Conservation (phyloP, 352 stramenopile genomes). For the Saprolegnia diclina region DNA sequence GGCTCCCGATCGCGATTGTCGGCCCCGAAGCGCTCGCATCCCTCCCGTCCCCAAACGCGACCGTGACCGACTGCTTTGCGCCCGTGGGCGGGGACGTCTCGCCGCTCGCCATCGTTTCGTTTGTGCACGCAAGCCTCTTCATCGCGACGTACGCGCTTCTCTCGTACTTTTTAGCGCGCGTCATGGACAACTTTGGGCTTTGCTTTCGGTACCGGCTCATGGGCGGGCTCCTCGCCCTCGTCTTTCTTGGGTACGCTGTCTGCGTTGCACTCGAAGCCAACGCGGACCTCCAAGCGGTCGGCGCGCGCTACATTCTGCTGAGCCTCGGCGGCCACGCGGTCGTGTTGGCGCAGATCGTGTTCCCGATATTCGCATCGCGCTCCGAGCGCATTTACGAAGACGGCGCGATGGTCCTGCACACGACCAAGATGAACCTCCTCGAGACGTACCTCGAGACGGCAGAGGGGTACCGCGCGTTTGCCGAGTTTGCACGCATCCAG, state of each 20-base stretch:
- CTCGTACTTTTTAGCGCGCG: neutral
- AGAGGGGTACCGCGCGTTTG: conserved; percentile 7
- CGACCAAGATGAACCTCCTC: neutral
- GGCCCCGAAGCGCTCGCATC: neutral
- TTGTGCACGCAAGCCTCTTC: neutral
- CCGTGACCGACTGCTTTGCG: conserved; percentile 4
- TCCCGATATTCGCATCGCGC: neutral
- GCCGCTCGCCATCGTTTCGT: neutral
- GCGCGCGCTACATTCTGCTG: neutral
- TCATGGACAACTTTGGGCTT: conserved; percentile 22
- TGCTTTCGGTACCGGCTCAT: neutral
- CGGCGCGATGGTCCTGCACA: neutral
- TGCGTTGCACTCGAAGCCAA: neutral
- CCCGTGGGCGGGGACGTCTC: neutral
- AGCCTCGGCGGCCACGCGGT: neutral
- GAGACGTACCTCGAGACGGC: conserved; percentile 1
- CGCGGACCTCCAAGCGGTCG: neutral
- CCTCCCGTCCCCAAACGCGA: neutral
- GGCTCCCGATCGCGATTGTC: neutral
- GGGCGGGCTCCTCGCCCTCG: neutral
- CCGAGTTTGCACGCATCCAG: conserved; percentile 5
- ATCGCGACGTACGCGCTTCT: neutral
- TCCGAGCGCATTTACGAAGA: neutral
- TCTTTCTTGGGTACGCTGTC: neutral
- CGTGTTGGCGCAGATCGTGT: neutral